Evolutionary conservation across 441 rosid genomes (phyloP).

Genomic region (Pelargonium australe): DNA sequence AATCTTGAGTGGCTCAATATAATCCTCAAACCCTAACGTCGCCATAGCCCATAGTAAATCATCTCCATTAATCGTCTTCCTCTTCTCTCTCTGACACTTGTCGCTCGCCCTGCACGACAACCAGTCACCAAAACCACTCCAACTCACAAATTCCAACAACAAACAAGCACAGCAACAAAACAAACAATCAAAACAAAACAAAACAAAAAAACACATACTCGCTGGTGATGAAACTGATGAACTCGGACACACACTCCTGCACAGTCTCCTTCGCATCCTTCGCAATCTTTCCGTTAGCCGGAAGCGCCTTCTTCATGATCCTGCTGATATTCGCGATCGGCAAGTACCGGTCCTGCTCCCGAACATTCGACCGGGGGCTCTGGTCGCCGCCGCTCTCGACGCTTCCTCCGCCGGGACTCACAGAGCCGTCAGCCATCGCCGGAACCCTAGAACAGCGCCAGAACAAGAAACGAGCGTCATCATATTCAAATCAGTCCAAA

Average conservation of each 20-base stretch:
- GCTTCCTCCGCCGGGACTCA: constrained; percentile 72
- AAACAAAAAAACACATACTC: constrained; percentile 44
- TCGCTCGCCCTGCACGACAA: constrained; percentile 75
- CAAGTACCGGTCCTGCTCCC: constrained; percentile 83
- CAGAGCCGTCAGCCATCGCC: constrained; percentile 53
- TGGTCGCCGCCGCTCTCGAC: constrained; percentile 72
- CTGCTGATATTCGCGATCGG: constrained; percentile 92
- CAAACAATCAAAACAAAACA: neutral
- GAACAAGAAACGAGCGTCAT: constrained; percentile 13
- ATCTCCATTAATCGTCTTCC: constrained; percentile 94
- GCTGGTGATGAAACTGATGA: constrained; percentile 96
- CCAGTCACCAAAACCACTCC: constrained; percentile 1
- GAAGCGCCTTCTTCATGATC: constrained; percentile 93
- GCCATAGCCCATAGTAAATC: constrained; percentile 99
- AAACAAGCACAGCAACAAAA: neutral
- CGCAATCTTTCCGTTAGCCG: constrained; percentile 87
- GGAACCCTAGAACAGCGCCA: constrained; percentile 29
- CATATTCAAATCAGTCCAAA: neutral
- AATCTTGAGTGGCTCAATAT: constrained; percentile 80
- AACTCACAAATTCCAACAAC: neutral
- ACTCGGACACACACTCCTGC: constrained; percentile 95
- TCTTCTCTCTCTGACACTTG: constrained; percentile 95
- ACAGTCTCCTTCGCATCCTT: constrained; percentile 92
- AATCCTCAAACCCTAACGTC: constrained; percentile 93
- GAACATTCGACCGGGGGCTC: constrained; percentile 65